Conservation (phyloP, 768 basidiomycete species). For the Guyanaporus albipodus region DNA sequence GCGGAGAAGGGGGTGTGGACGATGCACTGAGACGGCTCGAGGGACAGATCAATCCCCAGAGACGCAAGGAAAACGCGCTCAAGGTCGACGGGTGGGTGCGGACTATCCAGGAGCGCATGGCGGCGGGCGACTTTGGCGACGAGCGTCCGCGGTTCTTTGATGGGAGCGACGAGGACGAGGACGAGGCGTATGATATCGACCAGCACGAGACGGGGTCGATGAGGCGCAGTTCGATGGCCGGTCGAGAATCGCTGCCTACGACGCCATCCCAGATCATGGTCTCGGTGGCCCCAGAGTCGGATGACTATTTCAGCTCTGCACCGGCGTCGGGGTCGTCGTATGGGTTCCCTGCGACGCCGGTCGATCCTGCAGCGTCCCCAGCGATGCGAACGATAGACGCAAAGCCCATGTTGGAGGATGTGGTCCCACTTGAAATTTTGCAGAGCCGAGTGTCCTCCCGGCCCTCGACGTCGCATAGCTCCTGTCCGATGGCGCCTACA, state of each 20-base stretch:
- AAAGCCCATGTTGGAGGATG: conserved; percentile 57
- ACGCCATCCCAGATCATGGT: conserved; percentile 21
- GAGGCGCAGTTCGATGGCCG: conserved; percentile 4
- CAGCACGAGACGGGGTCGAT: conserved; percentile 31
- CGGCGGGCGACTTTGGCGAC: conserved; percentile 58
- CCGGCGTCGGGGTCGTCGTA: conserved; percentile 12
- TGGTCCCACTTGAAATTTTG: conserved; percentile 61
- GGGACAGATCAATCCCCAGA: conserved; percentile 75
- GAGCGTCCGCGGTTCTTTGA: conserved; percentile 57
- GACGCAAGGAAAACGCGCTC: conserved; percentile 63
- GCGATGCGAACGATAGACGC: conserved; percentile 36
- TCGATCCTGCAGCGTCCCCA: conserved; percentile 19
- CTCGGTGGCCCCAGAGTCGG: conserved; percentile 19
- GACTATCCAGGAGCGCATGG: conserved; percentile 63
- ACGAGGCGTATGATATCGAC: conserved; percentile 31
- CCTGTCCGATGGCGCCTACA: conserved; percentile 18
- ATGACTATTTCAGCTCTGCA: conserved; percentile 23
- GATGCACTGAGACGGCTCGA: conserved; percentile 78
- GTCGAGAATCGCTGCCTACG: conserved; percentile 10
- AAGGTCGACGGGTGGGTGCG: conserved; percentile 85
- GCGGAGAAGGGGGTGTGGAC: conserved; percentile 75
- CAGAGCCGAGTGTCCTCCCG: conserved; percentile 49
- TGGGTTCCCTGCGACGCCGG: conserved; percentile 15
- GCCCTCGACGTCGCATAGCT: conserved; percentile 33
- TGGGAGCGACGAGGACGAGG: conserved; percentile 40